These are phyloP conservation scores for Omphalotus olearius DNA, from an alignment of 1,284 basidiomycete genomes.

Conservation along the genomic window DNA sequence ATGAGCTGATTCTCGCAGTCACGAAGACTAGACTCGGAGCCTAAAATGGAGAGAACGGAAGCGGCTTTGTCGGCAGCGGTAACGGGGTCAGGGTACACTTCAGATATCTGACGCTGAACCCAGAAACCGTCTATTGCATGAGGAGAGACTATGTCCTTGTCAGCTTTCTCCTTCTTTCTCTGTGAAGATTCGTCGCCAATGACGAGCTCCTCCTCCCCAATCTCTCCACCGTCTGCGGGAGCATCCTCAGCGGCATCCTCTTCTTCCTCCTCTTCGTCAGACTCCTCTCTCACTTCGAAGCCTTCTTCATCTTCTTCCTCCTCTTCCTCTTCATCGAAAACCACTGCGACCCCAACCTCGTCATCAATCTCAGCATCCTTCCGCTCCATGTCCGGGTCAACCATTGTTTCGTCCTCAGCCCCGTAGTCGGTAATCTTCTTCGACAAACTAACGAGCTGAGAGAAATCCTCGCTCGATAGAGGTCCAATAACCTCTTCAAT, in stretches of 20 bases:
- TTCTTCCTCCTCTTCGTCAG: conserved; percentile 73
- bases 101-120: conserved; percentile 92
- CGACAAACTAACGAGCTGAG: conserved; percentile 81
- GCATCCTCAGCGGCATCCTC: conserved; percentile 44
- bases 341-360: conserved; percentile 91
- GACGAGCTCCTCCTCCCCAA: conserved; percentile 63
- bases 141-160: conserved; percentile 83
- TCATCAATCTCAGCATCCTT: conserved; percentile 86
- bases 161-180: conserved; percentile 44
- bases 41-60: conserved; percentile 83
- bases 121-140: conserved; percentile 97
- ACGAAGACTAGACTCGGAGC: conserved; percentile 85
- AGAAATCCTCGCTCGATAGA: conserved; percentile 75
- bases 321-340: conserved; percentile 94
- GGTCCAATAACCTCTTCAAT: conserved; percentile 75
- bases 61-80: conserved; percentile 92
- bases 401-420: conserved; percentile 77
- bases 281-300: conserved; percentile 75
- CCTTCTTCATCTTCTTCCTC: conserved; percentile 88
- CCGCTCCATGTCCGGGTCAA: conserved; percentile 70
- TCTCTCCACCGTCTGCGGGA: conserved; percentile 39
- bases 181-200: conserved; percentile 60
- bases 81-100: conserved; percentile 90
- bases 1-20: conserved; percentile 97
- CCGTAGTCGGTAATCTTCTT: conserved; percentile 98